A percentile compares a stretch with the other conserved stretches of the same genome.
phyloP scores from a whole-genome alignment of 2,329 filamentous ascomycete genomes.

The Allantophomopsis cytisporea region DNA sequence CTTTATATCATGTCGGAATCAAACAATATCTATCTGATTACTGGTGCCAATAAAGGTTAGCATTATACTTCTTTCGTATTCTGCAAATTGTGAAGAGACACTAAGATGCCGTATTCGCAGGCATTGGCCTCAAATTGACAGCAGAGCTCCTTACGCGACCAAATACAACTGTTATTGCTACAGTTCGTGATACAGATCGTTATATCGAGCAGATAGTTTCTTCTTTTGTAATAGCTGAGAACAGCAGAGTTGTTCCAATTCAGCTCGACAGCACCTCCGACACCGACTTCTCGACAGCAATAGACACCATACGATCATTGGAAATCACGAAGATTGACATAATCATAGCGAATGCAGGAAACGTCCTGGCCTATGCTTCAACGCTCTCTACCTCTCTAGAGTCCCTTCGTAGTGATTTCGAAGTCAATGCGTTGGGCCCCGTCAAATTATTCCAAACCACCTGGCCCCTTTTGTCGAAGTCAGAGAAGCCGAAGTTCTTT shows the following conservation, averaged over 20 bases:
- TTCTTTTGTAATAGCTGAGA: constrained; percentile 21
- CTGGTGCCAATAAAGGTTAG: constrained; percentile 14
- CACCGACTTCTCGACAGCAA: not conserved
- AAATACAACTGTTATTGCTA: constrained; percentile 24
- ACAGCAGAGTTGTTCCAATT: constrained; percentile 13
- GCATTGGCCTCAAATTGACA: constrained; percentile 19
- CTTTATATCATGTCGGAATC: not conserved
- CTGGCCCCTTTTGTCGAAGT: constrained; percentile 21
- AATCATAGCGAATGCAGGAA: constrained; percentile 36
- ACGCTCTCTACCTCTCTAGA: constrained; percentile 18
- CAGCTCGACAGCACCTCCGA: constrained; percentile 7
- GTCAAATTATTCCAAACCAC: constrained; percentile 29
- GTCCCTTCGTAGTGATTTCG: constrained; percentile 22
- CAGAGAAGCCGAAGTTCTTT: constrained; percentile 20
- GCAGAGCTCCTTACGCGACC: constrained; percentile 21
- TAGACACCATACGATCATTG: not conserved
- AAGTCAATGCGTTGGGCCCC: constrained; percentile 29
- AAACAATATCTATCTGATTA: constrained; percentile 7
- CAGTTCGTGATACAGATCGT: constrained; percentile 17
- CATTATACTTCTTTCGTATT: constrained; percentile 8
- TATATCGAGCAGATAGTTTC: constrained; percentile 19
- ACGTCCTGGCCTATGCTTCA: constrained; percentile 16
- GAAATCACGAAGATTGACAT: constrained; percentile 29
- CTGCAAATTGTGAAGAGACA: not conserved
- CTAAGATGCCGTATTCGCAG: constrained; percentile 3